Evolutionary conservation across 371 early-diverging fungal genomes (phyloP).

Genomic region (Batkoa obscura): DNA sequence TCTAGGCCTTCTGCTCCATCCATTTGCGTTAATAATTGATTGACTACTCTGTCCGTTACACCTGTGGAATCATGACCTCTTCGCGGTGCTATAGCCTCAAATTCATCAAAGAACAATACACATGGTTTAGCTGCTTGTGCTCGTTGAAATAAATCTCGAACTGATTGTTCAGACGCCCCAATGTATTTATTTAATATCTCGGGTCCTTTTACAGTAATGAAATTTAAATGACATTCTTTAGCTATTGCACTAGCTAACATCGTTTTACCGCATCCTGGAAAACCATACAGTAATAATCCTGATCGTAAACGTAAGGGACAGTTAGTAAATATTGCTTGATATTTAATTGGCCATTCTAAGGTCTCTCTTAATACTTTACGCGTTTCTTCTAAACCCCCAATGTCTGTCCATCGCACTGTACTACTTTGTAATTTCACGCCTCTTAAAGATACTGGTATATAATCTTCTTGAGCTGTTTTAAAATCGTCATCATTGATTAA

Average conservation of each 20-base stretch:
- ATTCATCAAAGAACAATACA: constrained; percentile 91
- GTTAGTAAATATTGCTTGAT: constrained; percentile 68
- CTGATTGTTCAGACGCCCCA: constrained; percentile 77
- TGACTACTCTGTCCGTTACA: constrained; percentile 87
- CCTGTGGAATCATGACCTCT: constrained; percentile 83
- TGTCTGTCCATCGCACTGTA: constrained; percentile 67
- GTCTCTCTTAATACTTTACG: constrained; percentile 70
- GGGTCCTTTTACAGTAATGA: constrained; percentile 91
- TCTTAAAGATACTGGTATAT: constrained; percentile 59
- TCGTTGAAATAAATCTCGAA: constrained; percentile 81
- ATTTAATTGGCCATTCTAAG: constrained; percentile 86
- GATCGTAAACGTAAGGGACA: constrained; percentile 76
- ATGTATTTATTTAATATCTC: constrained; percentile 94
- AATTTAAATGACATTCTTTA: constrained; percentile 78
- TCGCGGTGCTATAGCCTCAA: constrained; percentile 86
- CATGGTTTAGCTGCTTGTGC: constrained; percentile 83
- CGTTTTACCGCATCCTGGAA: constrained; percentile 89
- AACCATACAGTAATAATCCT: constrained; percentile 84
- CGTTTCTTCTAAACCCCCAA: constrained; percentile 70
- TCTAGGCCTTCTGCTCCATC: constrained; percentile 89
- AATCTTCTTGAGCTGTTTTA: constrained; percentile 49
- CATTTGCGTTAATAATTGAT: constrained; percentile 89
- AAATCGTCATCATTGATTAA: constrained; percentile 39
- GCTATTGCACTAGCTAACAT: constrained; percentile 86
- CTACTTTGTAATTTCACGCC: constrained; percentile 64